phyloP scores from a whole-genome alignment of 2,329 filamentous ascomycete species.

The Rhexocercosporidium sp. region DNA sequence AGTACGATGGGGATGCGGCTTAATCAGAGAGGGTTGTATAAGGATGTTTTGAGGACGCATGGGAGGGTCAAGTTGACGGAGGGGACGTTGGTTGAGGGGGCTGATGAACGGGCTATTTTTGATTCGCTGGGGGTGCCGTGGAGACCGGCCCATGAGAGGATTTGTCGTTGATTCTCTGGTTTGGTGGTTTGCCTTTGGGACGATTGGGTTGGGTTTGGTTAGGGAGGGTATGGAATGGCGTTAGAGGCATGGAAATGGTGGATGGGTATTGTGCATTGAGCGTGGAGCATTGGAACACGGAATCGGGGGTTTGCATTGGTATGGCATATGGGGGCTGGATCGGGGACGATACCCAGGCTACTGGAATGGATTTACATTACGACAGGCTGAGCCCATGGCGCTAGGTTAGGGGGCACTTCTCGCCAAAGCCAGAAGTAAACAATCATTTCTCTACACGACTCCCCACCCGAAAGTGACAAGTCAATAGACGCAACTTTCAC shows the following conservation, averaged over 20 bases:
- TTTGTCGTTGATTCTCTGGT: conserved; percentile 58
- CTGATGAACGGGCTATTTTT: conserved; percentile 81
- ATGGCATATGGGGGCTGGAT: neutral
- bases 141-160: conserved; percentile 76
- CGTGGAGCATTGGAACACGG: neutral
- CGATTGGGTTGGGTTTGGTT: too few species aligned
- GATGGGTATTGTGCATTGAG: neutral
- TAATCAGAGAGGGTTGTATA: conserved; percentile 83
- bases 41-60: conserved; percentile 66
- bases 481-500: neutral
- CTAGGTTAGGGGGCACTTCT: neutral
- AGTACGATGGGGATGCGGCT: conserved; percentile 81
- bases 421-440: neutral
- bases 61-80: conserved; percentile 65
- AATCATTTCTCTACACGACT: neutral
- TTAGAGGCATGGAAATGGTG: neutral
- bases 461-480: neutral
- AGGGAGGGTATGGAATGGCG: neutral
- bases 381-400: neutral
- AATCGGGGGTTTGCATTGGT: too few species aligned
- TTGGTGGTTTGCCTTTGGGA: too few species aligned
- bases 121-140: conserved; percentile 82
- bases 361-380: neutral
- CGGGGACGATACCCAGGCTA: neutral
- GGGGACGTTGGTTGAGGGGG: conserved; percentile 74